phyloP scores from a whole-genome alignment of 2,329 filamentous ascomycete genomes.

The Aspergillus sp. region DNA sequence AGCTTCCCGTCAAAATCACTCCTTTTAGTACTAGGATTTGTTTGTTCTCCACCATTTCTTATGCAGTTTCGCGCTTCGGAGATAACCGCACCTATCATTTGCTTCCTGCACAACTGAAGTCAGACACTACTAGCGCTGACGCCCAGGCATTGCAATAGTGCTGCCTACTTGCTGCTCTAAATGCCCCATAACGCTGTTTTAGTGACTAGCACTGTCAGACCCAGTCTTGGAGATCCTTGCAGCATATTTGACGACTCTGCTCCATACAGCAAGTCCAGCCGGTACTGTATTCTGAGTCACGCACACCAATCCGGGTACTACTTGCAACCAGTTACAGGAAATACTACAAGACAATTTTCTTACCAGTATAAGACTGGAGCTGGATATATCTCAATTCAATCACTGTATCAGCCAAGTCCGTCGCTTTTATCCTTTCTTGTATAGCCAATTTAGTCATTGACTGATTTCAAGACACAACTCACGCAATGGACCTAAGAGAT shows the following conservation, averaged over 20 bases:
- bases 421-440: neutral
- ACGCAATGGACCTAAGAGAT: slow-evolving; percentile 19
- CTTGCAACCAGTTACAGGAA: too few relatives aligned
- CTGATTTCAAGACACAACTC: neutral
- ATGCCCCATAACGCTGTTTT: neutral
- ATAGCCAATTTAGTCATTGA: neutral
- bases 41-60: neutral
- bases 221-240: neutral
- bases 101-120: neutral
- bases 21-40: too few relatives aligned
- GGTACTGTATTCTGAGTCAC: neutral
- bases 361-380: too few relatives aligned
- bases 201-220: neutral
- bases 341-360: neutral
- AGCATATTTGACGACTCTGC: neutral
- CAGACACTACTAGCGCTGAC: neutral
- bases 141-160: neutral
- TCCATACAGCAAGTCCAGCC: neutral
- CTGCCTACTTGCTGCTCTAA: neutral
- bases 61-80: neutral
- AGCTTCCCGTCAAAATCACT: neutral
- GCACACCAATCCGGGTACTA: neutral
- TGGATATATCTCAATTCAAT: neutral
- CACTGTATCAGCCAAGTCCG: neutral
- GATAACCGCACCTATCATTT: neutral